Base-by-base conservation (phyloP, 345 rosid genomes). In the Raphanus raphanistrum region DNA sequence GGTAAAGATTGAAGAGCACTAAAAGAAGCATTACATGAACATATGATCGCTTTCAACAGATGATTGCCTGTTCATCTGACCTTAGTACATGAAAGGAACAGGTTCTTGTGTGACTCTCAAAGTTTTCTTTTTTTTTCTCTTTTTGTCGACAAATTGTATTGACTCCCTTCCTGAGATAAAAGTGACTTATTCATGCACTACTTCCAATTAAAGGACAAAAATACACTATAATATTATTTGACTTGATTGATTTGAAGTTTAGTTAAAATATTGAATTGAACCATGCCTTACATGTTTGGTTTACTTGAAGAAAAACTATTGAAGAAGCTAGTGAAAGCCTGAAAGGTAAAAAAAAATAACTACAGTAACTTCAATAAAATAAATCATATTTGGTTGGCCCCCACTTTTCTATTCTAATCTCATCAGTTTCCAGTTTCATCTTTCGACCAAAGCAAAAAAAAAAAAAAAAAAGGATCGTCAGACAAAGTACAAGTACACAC, bases 21-120 rank as follows among this genome's bases (percentile, higher is more conserved):
- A 79, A 68, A 79, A 68, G 75, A 79, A 79, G 82, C 75, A 62
- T 70, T 68, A 68, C 78, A 73, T 68, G 82, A 79, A 70, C 50
- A 68, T 21, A 63, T 66, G 70, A 73, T 79, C 78, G 66, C 71
- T 79, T 79, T 73, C 76, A 75, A 80, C 64, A 65, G 69, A 70
- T 15, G 57, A 58, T 75, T 75, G 69, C 65, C 83, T 80, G 69
- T 75, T 80, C 48, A 33, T 75, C 73, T 75, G 83, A 80, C 83
- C 83, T 80, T 80, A 43, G 76, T 75, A 75, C 83, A 80, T 80
- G 52, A 60, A 50, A 55, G 35, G 17, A 38, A 63, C 69, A 74
- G 61, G 45, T 57, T 70, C 72, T 63, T 75, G 63, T 75, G 67
- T 63, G 58, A 70, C 50, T 68, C 68, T 62, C 52, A 63, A 50